Conservation (phyloP, 2,329 filamentous ascomycete genomes). For the Colletotrichum sp. region DNA sequence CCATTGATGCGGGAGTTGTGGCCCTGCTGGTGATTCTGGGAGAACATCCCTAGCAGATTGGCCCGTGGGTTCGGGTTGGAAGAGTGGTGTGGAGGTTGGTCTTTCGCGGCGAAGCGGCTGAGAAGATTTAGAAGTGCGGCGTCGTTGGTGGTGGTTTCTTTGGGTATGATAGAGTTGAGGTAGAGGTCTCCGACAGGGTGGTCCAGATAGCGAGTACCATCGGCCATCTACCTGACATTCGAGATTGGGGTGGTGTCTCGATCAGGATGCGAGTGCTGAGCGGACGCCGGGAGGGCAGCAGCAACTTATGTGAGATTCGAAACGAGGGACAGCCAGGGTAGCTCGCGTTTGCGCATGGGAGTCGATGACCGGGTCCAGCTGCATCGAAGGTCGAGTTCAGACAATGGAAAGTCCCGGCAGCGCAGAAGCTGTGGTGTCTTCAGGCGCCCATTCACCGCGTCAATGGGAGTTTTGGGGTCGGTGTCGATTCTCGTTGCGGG, state of each 20-base stretch:
- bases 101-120: constrained; percentile 33
- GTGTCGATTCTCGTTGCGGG: neutral
- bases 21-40: constrained; percentile 73
- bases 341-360: constrained; percentile 46
- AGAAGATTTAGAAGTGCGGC: constrained; percentile 38
- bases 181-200: constrained; percentile 63
- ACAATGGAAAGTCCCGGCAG: constrained; percentile 8
- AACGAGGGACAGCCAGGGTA: constrained; percentile 33
- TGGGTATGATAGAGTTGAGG: constrained; percentile 40
- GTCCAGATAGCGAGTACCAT: constrained; percentile 70
- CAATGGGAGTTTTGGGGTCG: neutral
- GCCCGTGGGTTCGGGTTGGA: constrained; percentile 26
- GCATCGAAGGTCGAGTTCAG: constrained; percentile 17
- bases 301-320: constrained; percentile 34
- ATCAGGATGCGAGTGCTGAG: constrained; percentile 15
- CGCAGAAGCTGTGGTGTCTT: constrained; percentile 10
- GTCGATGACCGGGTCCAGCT: constrained; percentile 22
- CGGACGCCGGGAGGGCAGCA: constrained; percentile 20
- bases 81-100: constrained; percentile 24
- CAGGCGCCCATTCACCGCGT: constrained; percentile 15
- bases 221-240: constrained; percentile 65
- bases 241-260: constrained; percentile 21
- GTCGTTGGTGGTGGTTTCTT: constrained; percentile 53
- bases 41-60: constrained; percentile 67
- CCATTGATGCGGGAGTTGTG: constrained; percentile 80